A percentile compares a stretch with the other conserved stretches of the same genome.
Conservation (phyloP, 805 yeast genomes). For the Starmera quercuum region DNA sequence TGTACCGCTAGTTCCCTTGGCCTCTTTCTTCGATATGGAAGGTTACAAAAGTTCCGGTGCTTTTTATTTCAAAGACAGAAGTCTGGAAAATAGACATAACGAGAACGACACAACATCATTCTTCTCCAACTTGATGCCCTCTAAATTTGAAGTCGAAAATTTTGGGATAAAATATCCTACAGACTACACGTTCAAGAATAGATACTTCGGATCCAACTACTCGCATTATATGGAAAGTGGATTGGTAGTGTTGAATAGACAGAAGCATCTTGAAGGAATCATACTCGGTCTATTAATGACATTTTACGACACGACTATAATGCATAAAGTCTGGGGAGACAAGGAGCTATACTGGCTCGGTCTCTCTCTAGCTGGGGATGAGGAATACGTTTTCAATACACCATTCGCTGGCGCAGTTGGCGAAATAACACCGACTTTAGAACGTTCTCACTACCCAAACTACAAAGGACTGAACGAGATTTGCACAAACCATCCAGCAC, state of each 20-base stretch:
- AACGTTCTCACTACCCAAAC: conserved; percentile 5
- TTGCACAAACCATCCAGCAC: conserved; percentile 53
- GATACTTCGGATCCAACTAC: conserved; percentile 29
- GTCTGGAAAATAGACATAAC: conserved; percentile 24
- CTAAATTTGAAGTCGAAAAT: conserved; percentile 9
- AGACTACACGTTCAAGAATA: conserved; percentile 22
- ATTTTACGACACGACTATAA: conserved; percentile 12
- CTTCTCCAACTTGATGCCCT: conserved; percentile 12
- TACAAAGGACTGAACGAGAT: conserved; percentile 21
- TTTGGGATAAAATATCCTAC: conserved; percentile 5
- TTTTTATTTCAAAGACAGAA: conserved; percentile 43
- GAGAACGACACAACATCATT: conserved; percentile 14
- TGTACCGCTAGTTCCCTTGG: conserved; percentile 34
- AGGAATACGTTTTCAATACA: conserved; percentile 23
- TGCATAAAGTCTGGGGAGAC: conserved; percentile 31
- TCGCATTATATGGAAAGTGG: conserved; percentile 24
- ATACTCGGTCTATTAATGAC: conserved; percentile 12
- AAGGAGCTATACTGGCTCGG: conserved; percentile 27
- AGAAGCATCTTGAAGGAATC: conserved; percentile 10
- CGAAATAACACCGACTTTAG: conserved; percentile 15
- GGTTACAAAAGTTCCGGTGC: conserved; percentile 30
- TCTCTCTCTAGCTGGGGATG: conserved; percentile 12
- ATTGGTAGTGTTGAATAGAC: conserved; percentile 16
- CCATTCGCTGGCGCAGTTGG: conserved; percentile 24
- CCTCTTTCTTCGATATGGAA: conserved; percentile 27